phyloP scores from a whole-genome alignment of 2,329 filamentous ascomycete species.

The Scorias spongiosa region DNA sequence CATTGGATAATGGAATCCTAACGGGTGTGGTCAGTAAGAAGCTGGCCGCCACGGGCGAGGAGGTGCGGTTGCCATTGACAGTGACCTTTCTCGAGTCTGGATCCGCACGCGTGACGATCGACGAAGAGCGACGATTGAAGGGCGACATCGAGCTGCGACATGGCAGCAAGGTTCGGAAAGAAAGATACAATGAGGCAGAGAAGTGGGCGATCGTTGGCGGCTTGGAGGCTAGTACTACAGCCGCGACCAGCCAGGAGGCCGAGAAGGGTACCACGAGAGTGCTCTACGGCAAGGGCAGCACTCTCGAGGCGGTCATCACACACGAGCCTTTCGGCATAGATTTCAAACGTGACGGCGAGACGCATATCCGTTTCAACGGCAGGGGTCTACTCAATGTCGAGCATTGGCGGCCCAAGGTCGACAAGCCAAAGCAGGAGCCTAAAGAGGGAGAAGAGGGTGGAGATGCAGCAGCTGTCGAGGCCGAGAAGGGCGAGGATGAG shows the following conservation, averaged over 20 bases:
- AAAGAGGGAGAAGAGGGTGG: slow-evolving; percentile 41
- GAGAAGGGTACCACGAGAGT: slow-evolving; percentile 55
- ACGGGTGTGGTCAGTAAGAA: slow-evolving; percentile 71
- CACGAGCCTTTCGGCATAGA: slow-evolving; percentile 74
- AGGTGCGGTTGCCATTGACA: slow-evolving; percentile 65
- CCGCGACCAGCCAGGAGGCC: slow-evolving; percentile 50
- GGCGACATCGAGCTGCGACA: slow-evolving; percentile 80
- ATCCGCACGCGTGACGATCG: slow-evolving; percentile 70
- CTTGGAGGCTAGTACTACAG: slow-evolving; percentile 54
- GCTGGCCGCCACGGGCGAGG: slow-evolving; percentile 47
- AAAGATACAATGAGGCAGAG: slow-evolving; percentile 84
- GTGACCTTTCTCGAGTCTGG: slow-evolving; percentile 84
- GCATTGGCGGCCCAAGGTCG: slow-evolving; percentile 83
- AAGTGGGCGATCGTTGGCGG: slow-evolving; percentile 79
- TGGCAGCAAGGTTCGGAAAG: slow-evolving; percentile 69
- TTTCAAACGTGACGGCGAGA: slow-evolving; percentile 68
- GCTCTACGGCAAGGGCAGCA: slow-evolving; percentile 59
- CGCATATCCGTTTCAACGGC: slow-evolving; percentile 78
- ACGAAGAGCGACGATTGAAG: slow-evolving; percentile 81
- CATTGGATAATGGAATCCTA: slow-evolving; percentile 66
- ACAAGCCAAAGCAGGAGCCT: slow-evolving; percentile 44
- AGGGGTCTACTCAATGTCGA: slow-evolving; percentile 85
- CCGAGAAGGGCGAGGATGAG: slow-evolving; percentile 48
- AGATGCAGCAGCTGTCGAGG: slow-evolving; percentile 24
- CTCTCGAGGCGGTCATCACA: slow-evolving; percentile 69